These are phyloP conservation scores for Aspergillus panamensis DNA, from an alignment of 495 filamentous ascomycete species.

Conservation along the genomic window DNA sequence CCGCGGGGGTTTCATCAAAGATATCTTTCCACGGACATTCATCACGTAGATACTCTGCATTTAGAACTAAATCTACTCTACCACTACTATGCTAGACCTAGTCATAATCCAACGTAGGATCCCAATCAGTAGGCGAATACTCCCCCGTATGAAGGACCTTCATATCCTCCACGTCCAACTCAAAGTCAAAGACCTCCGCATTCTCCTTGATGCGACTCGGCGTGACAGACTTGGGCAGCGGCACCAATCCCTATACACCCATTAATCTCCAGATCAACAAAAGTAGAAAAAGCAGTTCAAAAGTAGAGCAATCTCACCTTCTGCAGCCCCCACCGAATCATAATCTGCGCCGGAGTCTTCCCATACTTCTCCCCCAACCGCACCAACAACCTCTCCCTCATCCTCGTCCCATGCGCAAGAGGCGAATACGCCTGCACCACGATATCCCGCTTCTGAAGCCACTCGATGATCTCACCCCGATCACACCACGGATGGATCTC, in stretches of 20 bases:
- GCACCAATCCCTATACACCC: constrained; percentile 49
- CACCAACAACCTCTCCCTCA: constrained; percentile 57
- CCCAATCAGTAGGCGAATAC: constrained; percentile 59
- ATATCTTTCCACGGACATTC: not conserved
- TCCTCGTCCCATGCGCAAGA: constrained; percentile 61
- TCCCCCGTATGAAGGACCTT: constrained; percentile 51
- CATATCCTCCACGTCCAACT: constrained; percentile 61
- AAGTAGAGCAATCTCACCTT: constrained; percentile 37
- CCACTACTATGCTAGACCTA: constrained; percentile 12
- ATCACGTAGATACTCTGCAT: not conserved
- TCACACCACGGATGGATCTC: constrained; percentile 86
- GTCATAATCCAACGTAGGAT: constrained; percentile 54
- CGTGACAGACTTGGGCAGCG: constrained; percentile 61
- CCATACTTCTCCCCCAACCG: constrained; percentile 63
- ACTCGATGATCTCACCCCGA: constrained; percentile 69
- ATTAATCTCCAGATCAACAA: not conserved
- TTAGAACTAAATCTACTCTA: not conserved
- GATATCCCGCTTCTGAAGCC: constrained; percentile 65
- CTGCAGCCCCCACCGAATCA: constrained; percentile 83
- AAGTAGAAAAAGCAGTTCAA: not conserved
- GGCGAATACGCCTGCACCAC: constrained; percentile 79
- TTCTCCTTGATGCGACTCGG: constrained; percentile 64
- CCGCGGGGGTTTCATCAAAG: constrained; percentile 5
- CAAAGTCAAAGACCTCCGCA: constrained; percentile 75
- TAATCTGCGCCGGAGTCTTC: constrained; percentile 72